Base-by-base conservation (phyloP, 352 stramenopile species). In the Pythium diclinum region DNA sequence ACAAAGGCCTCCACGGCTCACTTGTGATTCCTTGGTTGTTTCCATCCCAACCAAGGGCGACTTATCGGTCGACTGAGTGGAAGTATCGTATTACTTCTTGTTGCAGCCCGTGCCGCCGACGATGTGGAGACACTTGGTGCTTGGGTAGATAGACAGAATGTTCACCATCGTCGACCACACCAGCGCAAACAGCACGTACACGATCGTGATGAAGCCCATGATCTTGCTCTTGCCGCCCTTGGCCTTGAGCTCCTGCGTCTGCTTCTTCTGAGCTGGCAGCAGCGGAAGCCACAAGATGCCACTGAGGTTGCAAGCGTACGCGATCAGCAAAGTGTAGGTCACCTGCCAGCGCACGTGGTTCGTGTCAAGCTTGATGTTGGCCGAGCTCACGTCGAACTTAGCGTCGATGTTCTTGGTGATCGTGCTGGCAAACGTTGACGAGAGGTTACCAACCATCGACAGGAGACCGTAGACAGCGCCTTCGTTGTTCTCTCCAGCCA, bases 401-500 rank as follows among this genome's bases (percentile, higher is more conserved):
- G 46, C 33, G 30, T 59, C 36, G 3, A 74, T 51, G 7, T 55
- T 63, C 30, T 63, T 74, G 47, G 44, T 40, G 23, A 71, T 42
- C 11, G 58, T 49, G 13, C 16, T 33, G 3, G 63, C 68, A 40
- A 74, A 56, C 1, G 68, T 57, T 10, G 36, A 34, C 19, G 52
- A 51, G 13, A 68, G 11, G 54, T 74, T 69, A 6, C 21, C 38
- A 11, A 67, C 33, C 16, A 63, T 74, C 48, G 68, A 56, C 9
- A 67, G 19, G 25, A 74, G 51, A 38, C 51, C 63, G 19, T 64
- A 63, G 5, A 56, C 62, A n/a, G 59, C 54, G 11, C 42, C 63
- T 65, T 74, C 67, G 51, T 67, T 63, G 23, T 57, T 63, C 11
- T 61, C 60, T 21, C 72, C 67, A 25, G 54, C 56, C 11, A 75